Percentiles rank a stretch among this genome's conserved stretches.
Conservation (phyloP, 371 early-diverging fungal genomes). For the Saksenaea oblongispora region DNA sequence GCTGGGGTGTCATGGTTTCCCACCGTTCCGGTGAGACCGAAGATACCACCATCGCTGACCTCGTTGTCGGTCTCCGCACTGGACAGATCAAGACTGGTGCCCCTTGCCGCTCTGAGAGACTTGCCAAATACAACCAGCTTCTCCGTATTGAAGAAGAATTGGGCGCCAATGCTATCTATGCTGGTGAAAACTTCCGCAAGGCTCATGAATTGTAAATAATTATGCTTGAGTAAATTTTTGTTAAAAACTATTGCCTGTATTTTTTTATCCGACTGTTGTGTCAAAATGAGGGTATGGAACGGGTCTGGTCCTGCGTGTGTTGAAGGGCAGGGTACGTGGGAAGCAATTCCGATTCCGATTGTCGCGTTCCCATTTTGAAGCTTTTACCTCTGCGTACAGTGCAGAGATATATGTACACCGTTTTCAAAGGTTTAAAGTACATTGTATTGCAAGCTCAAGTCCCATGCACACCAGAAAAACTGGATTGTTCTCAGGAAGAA, state of each 20-base stretch:
- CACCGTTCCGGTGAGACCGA: constrained; percentile 99
- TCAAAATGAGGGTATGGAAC: background rate
- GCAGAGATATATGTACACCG: no score
- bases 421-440: no score
- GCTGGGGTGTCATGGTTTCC: constrained; percentile 99
- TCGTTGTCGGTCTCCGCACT: constrained; percentile 96
- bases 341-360: no score
- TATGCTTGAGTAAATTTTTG: background rate
- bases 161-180: constrained; percentile 81
- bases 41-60: constrained; percentile 98
- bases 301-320: background rate
- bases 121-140: constrained; percentile 99
- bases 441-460: no score
- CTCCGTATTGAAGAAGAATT: constrained; percentile 92
- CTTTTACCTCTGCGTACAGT: no score
- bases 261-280: background rate
- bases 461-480: no score
- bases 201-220: constrained; percentile 62
- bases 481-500: no score
- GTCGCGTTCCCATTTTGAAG: no score
- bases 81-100: constrained; percentile 99
- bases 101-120: constrained; percentile 96
- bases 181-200: constrained; percentile 92
- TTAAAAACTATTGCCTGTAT: background rate
- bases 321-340: no score